phyloP scores from a whole-genome alignment of 495 filamentous ascomycete genomes.

The Rostrohypoxylon terebratum region DNA sequence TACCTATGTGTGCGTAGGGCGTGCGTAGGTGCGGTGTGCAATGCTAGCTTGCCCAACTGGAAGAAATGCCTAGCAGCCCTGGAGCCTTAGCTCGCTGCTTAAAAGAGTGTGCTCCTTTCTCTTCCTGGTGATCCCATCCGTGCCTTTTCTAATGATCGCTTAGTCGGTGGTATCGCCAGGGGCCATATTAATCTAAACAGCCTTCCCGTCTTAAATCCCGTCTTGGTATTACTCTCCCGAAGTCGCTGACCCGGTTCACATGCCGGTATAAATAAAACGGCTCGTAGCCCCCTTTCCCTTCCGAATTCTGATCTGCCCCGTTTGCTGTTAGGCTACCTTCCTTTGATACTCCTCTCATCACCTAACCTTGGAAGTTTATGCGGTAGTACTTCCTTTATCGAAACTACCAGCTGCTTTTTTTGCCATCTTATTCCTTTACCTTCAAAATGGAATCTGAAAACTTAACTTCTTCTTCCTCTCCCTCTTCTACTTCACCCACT shows the following conservation, averaged over 20 bases:
- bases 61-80: constrained; percentile 6
- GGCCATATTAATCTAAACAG: constrained; percentile 8
- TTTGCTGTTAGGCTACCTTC: constrained; percentile 39
- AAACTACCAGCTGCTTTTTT: neutral
- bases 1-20: constrained; percentile 12
- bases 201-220: constrained; percentile 5
- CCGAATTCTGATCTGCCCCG: constrained; percentile 20
- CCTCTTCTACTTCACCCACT: no score
- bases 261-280: constrained; percentile 43
- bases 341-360: constrained; percentile 40
- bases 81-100: constrained; percentile 13
- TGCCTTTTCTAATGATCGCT: neutral
- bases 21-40: constrained; percentile 13
- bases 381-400: constrained; percentile 17
- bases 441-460: constrained; percentile 42
- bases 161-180: neutral
- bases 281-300: constrained; percentile 30
- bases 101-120: constrained; percentile 6
- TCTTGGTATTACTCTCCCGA: constrained; percentile 18
- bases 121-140: neutral
- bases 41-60: constrained; percentile 22
- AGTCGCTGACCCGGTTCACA: constrained; percentile 23
- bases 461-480: neutral
- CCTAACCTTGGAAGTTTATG: constrained; percentile 15
- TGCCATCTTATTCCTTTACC: neutral